Evolutionary conservation across 768 basidiomycete species (phyloP).

Genomic region (Boletus rubroflammeus): DNA sequence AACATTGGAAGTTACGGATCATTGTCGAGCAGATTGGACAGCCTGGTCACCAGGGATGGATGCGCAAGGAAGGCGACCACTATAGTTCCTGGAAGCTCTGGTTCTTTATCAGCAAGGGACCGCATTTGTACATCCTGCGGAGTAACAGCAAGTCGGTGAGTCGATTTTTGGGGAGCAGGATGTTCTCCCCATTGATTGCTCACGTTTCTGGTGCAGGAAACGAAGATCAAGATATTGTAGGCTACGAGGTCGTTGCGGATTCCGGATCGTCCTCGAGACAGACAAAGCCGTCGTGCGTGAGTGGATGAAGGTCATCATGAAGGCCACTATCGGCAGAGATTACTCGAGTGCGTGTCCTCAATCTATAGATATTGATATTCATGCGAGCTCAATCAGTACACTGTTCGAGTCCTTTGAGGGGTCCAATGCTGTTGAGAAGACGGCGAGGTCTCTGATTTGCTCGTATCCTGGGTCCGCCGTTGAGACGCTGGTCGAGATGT

Average conservation of each 20-base stretch:
- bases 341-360: constrained; percentile 75
- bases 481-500: too few species aligned
- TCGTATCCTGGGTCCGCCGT: too few species aligned
- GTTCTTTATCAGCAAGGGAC: constrained; percentile 91
- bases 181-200: neutral
- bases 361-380: too few species aligned
- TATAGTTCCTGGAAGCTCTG: constrained; percentile 92
- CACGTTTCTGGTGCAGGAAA: constrained; percentile 55
- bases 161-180: neutral
- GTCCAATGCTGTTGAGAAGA: too few species aligned
- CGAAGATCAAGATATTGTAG: constrained; percentile 87
- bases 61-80: constrained; percentile 92
- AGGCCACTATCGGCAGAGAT: constrained; percentile 93
- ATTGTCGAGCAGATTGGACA: constrained; percentile 81
- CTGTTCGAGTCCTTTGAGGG: too few species aligned
- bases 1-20: too few species aligned
- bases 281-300: constrained; percentile 81
- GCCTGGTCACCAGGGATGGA: constrained; percentile 88
- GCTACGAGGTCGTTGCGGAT: constrained; percentile 92
- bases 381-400: too few species aligned
- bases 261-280: constrained; percentile 86
- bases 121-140: constrained; percentile 84
- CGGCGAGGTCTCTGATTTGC: too few species aligned
- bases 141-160: constrained; percentile 55
- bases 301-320: constrained; percentile 99